Percentiles rank a stretch among this genome's conserved stretches.
Evolutionary conservation across 2,329 filamentous ascomycete species (phyloP).

Genomic region (Knoxdaviesia capensis): DNA sequence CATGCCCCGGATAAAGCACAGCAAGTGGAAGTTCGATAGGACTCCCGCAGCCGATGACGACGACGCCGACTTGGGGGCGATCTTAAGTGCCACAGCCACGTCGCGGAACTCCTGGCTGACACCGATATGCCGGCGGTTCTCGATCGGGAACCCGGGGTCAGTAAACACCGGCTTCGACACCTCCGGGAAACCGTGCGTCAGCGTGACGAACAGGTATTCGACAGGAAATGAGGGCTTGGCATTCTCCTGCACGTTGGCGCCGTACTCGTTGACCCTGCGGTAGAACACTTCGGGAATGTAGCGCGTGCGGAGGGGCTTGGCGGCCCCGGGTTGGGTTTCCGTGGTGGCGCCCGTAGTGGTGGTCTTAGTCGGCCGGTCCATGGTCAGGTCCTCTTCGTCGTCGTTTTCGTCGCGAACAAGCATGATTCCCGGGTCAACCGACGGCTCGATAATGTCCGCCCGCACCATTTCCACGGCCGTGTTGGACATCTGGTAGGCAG

Average conservation of each 20-base stretch:
- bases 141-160: slow-evolving; percentile 60
- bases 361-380: no score
- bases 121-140: slow-evolving; percentile 75
- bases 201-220: slow-evolving; percentile 85
- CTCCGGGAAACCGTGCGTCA: slow-evolving; percentile 90
- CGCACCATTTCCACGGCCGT: slow-evolving; percentile 93
- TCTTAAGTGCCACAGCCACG: slow-evolving; percentile 48
- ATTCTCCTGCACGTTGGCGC: slow-evolving; percentile 88
- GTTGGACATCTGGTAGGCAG: slow-evolving; percentile 87
- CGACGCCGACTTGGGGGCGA: slow-evolving; percentile 27
- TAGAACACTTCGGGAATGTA: slow-evolving; percentile 98
- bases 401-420: slow-evolving; percentile 85
- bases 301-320: slow-evolving; percentile 36
- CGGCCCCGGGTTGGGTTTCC: no score
- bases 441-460: slow-evolving; percentile 87
- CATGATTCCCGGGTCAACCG: slow-evolving; percentile 83
- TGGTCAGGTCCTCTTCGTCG: slow-evolving; percentile 18
- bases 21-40: slow-evolving; percentile 72
- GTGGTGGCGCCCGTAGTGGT: neutral
- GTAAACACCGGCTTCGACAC: slow-evolving; percentile 59
- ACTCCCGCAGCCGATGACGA: slow-evolving; percentile 43
- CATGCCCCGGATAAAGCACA: slow-evolving; percentile 70
- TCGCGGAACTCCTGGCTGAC: slow-evolving; percentile 62
- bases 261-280: slow-evolving; percentile 87
- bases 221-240: slow-evolving; percentile 92